Evolutionary conservation across 768 basidiomycete species (phyloP).

Genomic region (Tricholoma matsutake): DNA sequence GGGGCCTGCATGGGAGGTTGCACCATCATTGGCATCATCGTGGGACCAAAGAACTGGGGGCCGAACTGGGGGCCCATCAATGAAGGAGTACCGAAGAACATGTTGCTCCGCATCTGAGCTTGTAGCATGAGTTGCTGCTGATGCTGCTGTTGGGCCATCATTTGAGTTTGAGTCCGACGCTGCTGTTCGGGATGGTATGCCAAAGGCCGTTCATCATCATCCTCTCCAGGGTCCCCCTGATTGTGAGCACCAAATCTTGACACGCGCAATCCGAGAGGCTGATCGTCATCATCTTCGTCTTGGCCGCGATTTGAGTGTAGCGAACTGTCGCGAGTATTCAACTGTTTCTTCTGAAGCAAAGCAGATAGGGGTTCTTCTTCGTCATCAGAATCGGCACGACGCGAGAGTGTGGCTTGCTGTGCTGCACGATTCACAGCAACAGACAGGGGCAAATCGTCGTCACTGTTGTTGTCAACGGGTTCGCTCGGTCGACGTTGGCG

Average conservation of each 20-base stretch:
- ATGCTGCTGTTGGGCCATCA: conserved; percentile 50
- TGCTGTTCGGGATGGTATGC: conserved; percentile 79
- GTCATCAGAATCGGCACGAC: conserved; percentile 47
- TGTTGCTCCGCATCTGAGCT: conserved; percentile 69
- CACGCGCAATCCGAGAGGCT: conserved; percentile 67
- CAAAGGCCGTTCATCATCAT: conserved; percentile 70
- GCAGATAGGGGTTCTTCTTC: conserved; percentile 71
- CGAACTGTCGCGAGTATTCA: conserved; percentile 39
- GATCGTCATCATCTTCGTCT: conserved; percentile 64
- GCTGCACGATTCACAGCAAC: conserved; percentile 56
- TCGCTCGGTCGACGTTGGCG: conserved; percentile 13
- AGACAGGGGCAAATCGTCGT: conserved; percentile 78
- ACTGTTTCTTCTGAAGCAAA: conserved; percentile 47
- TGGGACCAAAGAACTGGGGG: conserved; percentile 63
- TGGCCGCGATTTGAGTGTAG: conserved; percentile 19
- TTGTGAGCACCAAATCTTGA: conserved; percentile 42
- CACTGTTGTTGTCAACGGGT: conserved; percentile 51
- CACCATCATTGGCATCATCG: conserved; percentile 49
- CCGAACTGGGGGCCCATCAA: conserved; percentile 71
- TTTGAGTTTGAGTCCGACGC: conserved; percentile 64
- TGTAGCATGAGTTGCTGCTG: conserved; percentile 72
- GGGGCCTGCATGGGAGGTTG: conserved; percentile 43
- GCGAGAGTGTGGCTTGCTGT: conserved; percentile 36
- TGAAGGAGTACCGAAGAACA: conserved; percentile 66
- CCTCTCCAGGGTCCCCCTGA: conserved; percentile 31